Percentiles rank a stretch among this genome's conserved stretches.
Conservation (phyloP, 176 grass and related monocot species). For the Eleusine indica region DNA sequence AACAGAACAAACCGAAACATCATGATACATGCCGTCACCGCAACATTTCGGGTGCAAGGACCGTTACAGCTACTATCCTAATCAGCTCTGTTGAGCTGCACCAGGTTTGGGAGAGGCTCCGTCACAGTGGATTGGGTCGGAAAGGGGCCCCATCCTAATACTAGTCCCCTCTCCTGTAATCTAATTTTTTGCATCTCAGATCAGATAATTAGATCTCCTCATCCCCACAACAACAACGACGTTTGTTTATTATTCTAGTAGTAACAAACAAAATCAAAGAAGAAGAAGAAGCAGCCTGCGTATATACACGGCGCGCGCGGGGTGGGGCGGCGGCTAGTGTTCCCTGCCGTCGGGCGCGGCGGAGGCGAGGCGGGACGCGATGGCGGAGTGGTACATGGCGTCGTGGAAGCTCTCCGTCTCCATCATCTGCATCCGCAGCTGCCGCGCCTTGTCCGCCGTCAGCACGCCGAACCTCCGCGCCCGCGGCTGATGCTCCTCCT, state of each 20-base stretch:
- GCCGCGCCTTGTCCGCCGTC: slow-evolving; percentile 92
- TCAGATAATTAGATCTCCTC: neutral
- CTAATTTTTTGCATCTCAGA: neutral
- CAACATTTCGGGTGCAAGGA: slow-evolving; percentile 20
- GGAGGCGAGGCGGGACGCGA: slow-evolving; percentile 96
- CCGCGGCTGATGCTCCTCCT: no score
- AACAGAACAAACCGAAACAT: neutral
- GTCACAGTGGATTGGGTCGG: neutral
- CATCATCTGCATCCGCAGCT: slow-evolving; percentile 74
- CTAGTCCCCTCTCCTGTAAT: neutral
- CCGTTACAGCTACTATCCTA: neutral
- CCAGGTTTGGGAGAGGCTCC: neutral
- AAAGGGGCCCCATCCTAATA: slow-evolving; percentile 23
- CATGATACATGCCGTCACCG: neutral
- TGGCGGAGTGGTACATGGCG: slow-evolving; percentile 98
- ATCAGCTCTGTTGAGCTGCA: neutral
- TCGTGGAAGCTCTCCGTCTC: slow-evolving; percentile 87
- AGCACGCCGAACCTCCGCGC: slow-evolving; percentile 59
- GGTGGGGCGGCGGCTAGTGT: neutral
- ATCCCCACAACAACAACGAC: neutral
- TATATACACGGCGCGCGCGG: neutral
- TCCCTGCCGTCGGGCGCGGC: slow-evolving; percentile 35
- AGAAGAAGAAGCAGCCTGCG: neutral
- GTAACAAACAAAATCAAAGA: neutral
- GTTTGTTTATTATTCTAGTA: neutral